Conservation (phyloP, 2,329 filamentous ascomycete genomes). For the Setomelanomma holmii region DNA sequence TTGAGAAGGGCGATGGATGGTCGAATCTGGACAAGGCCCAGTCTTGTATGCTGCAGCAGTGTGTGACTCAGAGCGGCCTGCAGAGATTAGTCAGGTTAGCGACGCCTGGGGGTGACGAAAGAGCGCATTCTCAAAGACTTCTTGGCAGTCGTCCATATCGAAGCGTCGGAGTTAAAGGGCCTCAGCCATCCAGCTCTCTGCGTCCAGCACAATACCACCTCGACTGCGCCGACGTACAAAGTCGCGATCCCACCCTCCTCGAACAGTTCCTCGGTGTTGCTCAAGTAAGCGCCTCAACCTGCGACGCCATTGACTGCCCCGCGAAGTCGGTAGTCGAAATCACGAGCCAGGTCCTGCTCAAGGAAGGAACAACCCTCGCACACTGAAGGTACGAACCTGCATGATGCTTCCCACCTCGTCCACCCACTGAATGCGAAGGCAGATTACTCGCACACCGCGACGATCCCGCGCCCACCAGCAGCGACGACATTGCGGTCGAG, state of each 20-base stretch:
- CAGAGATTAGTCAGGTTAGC: slow-evolving; percentile 12
- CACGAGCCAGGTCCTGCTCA: slow-evolving; percentile 4
- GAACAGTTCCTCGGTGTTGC: slow-evolving; percentile 6
- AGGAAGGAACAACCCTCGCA: slow-evolving; percentile 6
- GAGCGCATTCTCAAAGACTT: slow-evolving; percentile 2
- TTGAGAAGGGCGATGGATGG: neutral
- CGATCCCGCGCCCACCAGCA: neutral
- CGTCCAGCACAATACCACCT: neutral
- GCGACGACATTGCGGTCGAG: neutral
- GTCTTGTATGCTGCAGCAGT: slow-evolving; percentile 3
- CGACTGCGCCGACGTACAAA: neutral
- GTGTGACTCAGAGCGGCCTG: slow-evolving; percentile 25
- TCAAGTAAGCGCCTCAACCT: slow-evolving; percentile 7
- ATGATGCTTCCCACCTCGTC: neutral
- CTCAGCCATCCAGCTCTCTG: slow-evolving; percentile 2
- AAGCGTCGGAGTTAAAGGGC: slow-evolving; percentile 24
- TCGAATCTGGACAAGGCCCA: neutral
- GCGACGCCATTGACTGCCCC: slow-evolving; percentile 3
- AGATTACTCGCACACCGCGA: neutral
- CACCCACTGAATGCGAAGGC: neutral
- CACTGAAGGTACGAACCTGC: slow-evolving; percentile 11
- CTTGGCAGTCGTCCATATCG: slow-evolving; percentile 3
- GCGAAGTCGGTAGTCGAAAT: neutral
- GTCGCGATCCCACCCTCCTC: neutral
- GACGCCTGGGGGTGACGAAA: slow-evolving; percentile 11